phyloP scores from a whole-genome alignment of 768 basidiomycete species.

The Solioccasus polychromus region DNA sequence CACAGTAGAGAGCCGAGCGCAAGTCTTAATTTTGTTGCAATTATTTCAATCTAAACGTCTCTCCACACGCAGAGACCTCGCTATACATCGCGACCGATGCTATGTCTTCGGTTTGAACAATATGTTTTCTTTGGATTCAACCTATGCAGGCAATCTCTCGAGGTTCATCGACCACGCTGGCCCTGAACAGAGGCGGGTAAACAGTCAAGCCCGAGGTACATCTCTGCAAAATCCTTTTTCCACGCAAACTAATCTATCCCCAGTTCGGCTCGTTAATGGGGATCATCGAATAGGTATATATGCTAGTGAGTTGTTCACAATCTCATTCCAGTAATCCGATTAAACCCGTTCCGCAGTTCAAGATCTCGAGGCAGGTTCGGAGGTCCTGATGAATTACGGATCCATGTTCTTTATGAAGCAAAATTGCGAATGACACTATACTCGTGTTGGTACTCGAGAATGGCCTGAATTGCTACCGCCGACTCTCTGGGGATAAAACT shows the following conservation, averaged over 20 bases:
- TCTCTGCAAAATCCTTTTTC: background rate
- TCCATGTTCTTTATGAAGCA: conserved; percentile 39
- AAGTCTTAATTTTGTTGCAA: conserved; percentile 17
- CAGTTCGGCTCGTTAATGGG: conserved; percentile 61
- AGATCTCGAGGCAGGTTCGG: conserved; percentile 41
- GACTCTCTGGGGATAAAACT: background rate
- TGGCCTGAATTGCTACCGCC: background rate
- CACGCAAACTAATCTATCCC: conserved; percentile 1
- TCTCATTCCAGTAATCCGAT: background rate
- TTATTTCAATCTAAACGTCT: background rate
- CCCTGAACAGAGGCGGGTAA: conserved; percentile 27
- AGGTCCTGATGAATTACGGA: conserved; percentile 61
- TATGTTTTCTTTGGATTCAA: conserved; percentile 49
- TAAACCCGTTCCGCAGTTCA: conserved; percentile 29
- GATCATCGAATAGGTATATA: conserved; percentile 66
- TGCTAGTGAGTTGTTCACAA: conserved; percentile 11
- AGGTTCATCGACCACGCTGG: conserved; percentile 64
- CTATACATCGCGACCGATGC: conserved; percentile 48
- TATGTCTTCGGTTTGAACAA: conserved; percentile 61
- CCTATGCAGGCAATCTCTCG: conserved; percentile 57
- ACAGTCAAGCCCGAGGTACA: conserved; percentile 48
- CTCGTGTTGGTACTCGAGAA: background rate
- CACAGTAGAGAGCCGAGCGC: conserved; percentile 53
- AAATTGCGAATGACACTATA: background rate
- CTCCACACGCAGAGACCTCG: conserved; percentile 36